Percentiles rank a stretch among this genome's conserved stretches.
phyloP scores from a whole-genome alignment of 106 monocot genomes.

The Vanilla planifolia region DNA sequence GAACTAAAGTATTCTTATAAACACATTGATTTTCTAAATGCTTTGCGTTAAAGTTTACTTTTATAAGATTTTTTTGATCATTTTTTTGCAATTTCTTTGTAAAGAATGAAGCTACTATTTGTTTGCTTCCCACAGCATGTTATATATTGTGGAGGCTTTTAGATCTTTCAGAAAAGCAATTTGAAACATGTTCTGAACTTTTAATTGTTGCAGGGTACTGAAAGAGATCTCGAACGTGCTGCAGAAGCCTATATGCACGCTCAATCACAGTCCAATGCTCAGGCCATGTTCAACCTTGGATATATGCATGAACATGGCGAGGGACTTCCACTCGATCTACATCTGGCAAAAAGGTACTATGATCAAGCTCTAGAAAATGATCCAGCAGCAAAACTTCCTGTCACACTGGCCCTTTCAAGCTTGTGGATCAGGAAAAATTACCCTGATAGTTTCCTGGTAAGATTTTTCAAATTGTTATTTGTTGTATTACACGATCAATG shows the following conservation, averaged over 20 bases:
- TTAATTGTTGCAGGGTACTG: constrained; percentile 53
- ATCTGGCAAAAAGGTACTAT: constrained; percentile 92
- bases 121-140: neutral
- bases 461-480: constrained; percentile 13
- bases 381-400: constrained; percentile 74
- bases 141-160: neutral
- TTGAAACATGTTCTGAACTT: neutral
- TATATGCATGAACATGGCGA: constrained; percentile 98
- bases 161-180: neutral
- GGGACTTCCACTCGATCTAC: constrained; percentile 90
- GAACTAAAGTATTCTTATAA: neutral
- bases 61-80: neutral
- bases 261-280: constrained; percentile 77
- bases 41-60: neutral
- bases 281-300: constrained; percentile 97
- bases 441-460: constrained; percentile 61
- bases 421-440: constrained; percentile 89
- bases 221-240: constrained; percentile 82
- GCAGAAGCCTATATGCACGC: constrained; percentile 96
- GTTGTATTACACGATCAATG: no score
- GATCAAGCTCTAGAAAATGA: constrained; percentile 82
- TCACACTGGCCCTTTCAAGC: constrained; percentile 72
- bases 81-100: neutral
- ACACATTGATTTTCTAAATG: neutral
- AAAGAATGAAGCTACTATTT: neutral